Percentiles rank a stretch among this genome's conserved stretches.
These are phyloP conservation scores for Botrytis deweyae DNA, from an alignment of 2,329 filamentous ascomycete genomes.

Conservation along the genomic window DNA sequence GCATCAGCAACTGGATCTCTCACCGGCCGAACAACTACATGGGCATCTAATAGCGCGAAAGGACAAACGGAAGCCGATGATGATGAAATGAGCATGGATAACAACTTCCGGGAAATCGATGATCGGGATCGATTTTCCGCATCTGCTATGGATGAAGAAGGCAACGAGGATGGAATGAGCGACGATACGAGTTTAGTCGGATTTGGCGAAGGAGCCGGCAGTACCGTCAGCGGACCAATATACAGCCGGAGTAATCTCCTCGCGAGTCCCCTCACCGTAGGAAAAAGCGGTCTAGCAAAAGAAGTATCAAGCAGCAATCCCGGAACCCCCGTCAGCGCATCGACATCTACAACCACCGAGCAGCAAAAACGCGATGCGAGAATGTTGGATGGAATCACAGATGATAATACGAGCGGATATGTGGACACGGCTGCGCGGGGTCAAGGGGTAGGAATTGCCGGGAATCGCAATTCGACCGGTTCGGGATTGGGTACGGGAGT, in stretches of 20 bases:
- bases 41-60: slow-evolving; percentile 60
- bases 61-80: slow-evolving; percentile 55
- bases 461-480: slow-evolving; percentile 12
- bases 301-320: slow-evolving; percentile 28
- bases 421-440: slow-evolving; percentile 59
- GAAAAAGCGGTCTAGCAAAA: slow-evolving; percentile 34
- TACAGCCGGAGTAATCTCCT: slow-evolving; percentile 51
- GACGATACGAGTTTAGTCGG: slow-evolving; percentile 87
- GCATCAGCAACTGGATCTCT: slow-evolving; percentile 83
- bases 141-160: slow-evolving; percentile 49
- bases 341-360: slow-evolving; percentile 38
- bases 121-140: slow-evolving; percentile 42
- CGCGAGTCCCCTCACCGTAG: slow-evolving; percentile 40
- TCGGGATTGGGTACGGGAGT: slow-evolving; percentile 22
- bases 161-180: slow-evolving; percentile 61
- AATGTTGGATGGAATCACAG: slow-evolving; percentile 65
- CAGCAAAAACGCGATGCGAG: slow-evolving; percentile 59
- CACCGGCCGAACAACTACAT: slow-evolving; percentile 60
- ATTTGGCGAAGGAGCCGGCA: slow-evolving; percentile 88
- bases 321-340: slow-evolving; percentile 30
- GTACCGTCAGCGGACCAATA: slow-evolving; percentile 78
- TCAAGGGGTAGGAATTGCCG: slow-evolving; percentile 28
- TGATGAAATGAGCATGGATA: slow-evolving; percentile 47
- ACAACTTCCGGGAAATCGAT: slow-evolving; percentile 52
- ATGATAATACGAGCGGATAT: slow-evolving; percentile 56